These are phyloP conservation scores for Ophiocordyceps robertsii DNA, from an alignment of 2,329 filamentous ascomycete genomes.

Conservation along the genomic window DNA sequence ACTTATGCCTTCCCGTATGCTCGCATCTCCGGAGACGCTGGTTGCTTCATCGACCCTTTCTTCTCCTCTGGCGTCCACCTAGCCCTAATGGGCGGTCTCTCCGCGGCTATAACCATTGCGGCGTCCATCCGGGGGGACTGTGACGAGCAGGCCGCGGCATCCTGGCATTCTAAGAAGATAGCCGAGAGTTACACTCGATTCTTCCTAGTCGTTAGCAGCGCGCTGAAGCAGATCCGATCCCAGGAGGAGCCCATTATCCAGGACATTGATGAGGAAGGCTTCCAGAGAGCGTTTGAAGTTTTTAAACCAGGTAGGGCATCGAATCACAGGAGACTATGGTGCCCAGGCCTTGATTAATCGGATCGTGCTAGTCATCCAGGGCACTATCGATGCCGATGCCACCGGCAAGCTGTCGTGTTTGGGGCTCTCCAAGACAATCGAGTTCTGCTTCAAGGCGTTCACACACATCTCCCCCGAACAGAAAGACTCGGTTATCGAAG, in stretches of 20 bases:
- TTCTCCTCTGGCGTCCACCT: conserved; percentile 35
- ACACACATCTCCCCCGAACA: conserved; percentile 12
- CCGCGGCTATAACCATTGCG: conserved; percentile 29
- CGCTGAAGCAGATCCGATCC: conserved; percentile 23
- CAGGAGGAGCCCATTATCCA: conserved; percentile 23
- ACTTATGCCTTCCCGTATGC: conserved; percentile 24
- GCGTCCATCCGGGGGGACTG: conserved; percentile 24
- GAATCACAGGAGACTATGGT: too few relatives aligned
- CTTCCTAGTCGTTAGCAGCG: conserved; percentile 14
- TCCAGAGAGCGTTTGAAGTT: conserved; percentile 27
- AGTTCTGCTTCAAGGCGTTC: conserved; percentile 16
- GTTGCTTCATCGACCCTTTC: conserved; percentile 33
- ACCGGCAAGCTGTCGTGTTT: conserved; percentile 13
- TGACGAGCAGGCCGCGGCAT: conserved; percentile 19
- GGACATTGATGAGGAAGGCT: conserved; percentile 26
- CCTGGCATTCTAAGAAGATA: conserved; percentile 30
- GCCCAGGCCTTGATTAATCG: background rate
- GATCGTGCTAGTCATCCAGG: conserved; percentile 20
- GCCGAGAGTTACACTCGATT: conserved; percentile 33
- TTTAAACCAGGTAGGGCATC: conserved; percentile 22
- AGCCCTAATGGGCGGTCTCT: conserved; percentile 26
- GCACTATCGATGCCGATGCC: conserved; percentile 14
- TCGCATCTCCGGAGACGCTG: conserved; percentile 31
- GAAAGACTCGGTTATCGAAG: background rate
- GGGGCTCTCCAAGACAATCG: too few relatives aligned